These are phyloP conservation scores for Diplotaxis tenuifolia DNA, from an alignment of 345 rosid species.

Conservation along the genomic window DNA sequence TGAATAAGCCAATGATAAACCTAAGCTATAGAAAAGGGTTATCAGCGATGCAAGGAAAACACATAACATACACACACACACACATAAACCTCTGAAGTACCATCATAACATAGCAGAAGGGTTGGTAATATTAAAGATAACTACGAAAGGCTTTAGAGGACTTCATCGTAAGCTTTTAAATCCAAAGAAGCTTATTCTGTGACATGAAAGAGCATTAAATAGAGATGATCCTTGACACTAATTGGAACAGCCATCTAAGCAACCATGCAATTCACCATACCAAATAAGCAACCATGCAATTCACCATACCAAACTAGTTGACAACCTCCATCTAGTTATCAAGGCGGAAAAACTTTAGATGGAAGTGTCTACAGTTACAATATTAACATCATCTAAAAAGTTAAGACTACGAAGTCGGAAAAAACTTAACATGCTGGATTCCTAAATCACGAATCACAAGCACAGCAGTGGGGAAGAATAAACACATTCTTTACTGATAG, in stretches of 20 bases:
- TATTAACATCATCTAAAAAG: conserved; percentile 22
- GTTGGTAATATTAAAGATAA: not conserved
- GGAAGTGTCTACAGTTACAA: conserved; percentile 7
- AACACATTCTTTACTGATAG: conserved; percentile 4
- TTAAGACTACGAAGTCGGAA: not conserved
- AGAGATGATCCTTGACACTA: conserved; percentile 6
- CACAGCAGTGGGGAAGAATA: not conserved
- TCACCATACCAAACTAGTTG: conserved; percentile 26
- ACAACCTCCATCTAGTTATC: conserved; percentile 25
- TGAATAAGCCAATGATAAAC: conserved; percentile 8
- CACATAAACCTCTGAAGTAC: conserved; percentile 9
- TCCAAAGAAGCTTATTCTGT: conserved; percentile 6
- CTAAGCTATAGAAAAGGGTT: conserved; percentile 4
- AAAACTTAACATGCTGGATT: conserved; percentile 17
- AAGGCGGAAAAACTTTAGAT: conserved; percentile 12
- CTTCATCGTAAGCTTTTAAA: conserved; percentile 12
- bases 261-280: conserved; percentile 22
- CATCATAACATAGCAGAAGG: conserved; percentile 23
- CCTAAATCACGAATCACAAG: conserved; percentile 3
- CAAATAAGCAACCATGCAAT: conserved; percentile 24
- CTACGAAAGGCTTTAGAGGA: not conserved
- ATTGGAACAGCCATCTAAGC: conserved; percentile 16
- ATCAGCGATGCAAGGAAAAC: conserved; percentile 1
- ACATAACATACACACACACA: not conserved
- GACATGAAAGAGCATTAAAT: conserved; percentile 9